phyloP scores from a whole-genome alignment of 371 early-diverging fungal species.

The Mucor piriformis region DNA sequence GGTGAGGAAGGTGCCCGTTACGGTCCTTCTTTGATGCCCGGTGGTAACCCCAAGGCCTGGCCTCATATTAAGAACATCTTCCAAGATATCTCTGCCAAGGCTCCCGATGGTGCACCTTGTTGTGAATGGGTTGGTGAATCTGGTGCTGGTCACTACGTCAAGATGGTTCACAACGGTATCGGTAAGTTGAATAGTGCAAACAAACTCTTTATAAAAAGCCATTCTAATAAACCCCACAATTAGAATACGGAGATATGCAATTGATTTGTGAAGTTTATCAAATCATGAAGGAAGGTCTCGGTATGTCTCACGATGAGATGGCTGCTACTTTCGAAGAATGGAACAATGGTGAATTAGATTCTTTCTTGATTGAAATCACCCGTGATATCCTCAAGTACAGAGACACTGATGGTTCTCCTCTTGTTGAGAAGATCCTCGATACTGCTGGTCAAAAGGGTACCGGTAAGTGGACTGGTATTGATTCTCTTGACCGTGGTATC shows the following conservation, averaged over 20 bases:
- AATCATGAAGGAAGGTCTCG: slow-evolving; percentile 86
- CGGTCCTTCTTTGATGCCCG: slow-evolving; percentile 99
- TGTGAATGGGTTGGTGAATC: slow-evolving; percentile 99
- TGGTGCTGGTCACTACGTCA: slow-evolving; percentile 99
- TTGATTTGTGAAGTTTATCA: slow-evolving; percentile 97
- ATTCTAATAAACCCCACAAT: too few species aligned
- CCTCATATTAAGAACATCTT: slow-evolving; percentile 91
- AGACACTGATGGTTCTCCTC: slow-evolving; percentile 81
- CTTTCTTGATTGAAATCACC: slow-evolving; percentile 97
- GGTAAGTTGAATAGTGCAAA: too few species aligned
- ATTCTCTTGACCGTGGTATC: slow-evolving; percentile 91
- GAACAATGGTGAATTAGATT: slow-evolving; percentile 96
- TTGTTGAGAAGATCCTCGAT: slow-evolving; percentile 96
- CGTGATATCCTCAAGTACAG: slow-evolving; percentile 91
- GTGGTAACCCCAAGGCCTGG: slow-evolving; percentile 95
- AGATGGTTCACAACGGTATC: slow-evolving; percentile 99
- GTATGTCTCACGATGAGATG: slow-evolving; percentile 85
- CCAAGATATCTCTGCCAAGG: slow-evolving; percentile 94
- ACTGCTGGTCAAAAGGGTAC: slow-evolving; percentile 99
- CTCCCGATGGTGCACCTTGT: slow-evolving; percentile 89
- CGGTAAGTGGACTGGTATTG: slow-evolving; percentile 98
- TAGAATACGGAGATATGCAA: slow-evolving; percentile 99
- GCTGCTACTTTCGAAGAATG: slow-evolving; percentile 87
- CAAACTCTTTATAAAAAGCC: too few species aligned
- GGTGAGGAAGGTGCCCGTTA: slow-evolving; percentile 99